Evolutionary conservation across 352 stramenopile genomes (phyloP).

Genomic region (Phytophthora lateralis): DNA sequence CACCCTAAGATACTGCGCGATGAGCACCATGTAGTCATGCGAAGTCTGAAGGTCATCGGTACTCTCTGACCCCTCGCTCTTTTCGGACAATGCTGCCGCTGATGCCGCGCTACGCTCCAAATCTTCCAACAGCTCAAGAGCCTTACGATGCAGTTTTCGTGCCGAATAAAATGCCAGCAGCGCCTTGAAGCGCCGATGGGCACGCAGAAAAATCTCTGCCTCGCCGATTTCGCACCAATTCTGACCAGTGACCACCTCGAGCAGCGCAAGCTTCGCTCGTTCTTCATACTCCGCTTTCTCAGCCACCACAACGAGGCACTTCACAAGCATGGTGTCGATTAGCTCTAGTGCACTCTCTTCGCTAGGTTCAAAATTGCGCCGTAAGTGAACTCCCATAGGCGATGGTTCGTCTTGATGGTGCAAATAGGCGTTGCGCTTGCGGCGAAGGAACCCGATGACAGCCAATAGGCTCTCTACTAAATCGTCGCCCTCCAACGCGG

Average conservation of each 20-base stretch:
- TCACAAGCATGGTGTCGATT: slow-evolving; percentile 83
- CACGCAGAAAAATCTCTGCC: slow-evolving; percentile 76
- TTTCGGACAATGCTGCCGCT: slow-evolving; percentile 15
- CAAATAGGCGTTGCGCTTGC: slow-evolving; percentile 43
- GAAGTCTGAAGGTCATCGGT: slow-evolving; percentile 38
- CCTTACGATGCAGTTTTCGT: slow-evolving; percentile 77
- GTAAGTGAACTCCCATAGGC: slow-evolving; percentile 2
- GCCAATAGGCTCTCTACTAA: slow-evolving; percentile 60
- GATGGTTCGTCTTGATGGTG: slow-evolving; percentile 12
- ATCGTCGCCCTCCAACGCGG: slow-evolving; percentile 45
- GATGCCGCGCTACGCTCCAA: slow-evolving; percentile 61
- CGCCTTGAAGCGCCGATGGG: slow-evolving; percentile 62
- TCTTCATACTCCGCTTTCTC: slow-evolving; percentile 47
- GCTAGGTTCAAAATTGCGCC: slow-evolving; percentile 12
- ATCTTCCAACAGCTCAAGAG: slow-evolving; percentile 81
- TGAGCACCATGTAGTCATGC: slow-evolving; percentile 63
- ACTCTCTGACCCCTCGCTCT: neutral
- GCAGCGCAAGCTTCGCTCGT: slow-evolving; percentile 47
- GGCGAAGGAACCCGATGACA: slow-evolving; percentile 56
- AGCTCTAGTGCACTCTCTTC: slow-evolving; percentile 48
- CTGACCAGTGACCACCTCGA: slow-evolving; percentile 52
- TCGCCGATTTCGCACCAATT: slow-evolving; percentile 82
- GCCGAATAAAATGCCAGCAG: slow-evolving; percentile 75
- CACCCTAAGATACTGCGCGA: slow-evolving; percentile 66
- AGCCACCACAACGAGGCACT: slow-evolving; percentile 75